A percentile compares a stretch with the other conserved stretches of the same genome.
phyloP scores from a whole-genome alignment of 2,329 filamentous ascomycete species.

The Fusarium irregulare region DNA sequence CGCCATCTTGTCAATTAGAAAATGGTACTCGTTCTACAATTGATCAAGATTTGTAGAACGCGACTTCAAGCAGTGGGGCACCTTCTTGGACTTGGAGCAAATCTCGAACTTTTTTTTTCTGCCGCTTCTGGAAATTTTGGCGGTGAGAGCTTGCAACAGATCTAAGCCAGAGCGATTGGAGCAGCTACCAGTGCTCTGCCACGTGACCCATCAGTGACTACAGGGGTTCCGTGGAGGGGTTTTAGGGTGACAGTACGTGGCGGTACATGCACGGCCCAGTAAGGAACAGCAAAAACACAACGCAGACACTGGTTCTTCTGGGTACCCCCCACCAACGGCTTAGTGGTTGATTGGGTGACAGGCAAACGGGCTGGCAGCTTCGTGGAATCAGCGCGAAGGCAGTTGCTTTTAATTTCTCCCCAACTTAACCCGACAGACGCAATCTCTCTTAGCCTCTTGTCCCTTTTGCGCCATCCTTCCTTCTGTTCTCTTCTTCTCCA shows the following conservation, averaged over 20 bases:
- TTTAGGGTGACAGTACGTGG: slow-evolving; percentile 25
- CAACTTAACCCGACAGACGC: slow-evolving; percentile 40
- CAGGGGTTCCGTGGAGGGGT: slow-evolving; percentile 14
- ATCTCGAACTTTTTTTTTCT: slow-evolving; percentile 49
- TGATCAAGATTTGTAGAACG: slow-evolving; percentile 38
- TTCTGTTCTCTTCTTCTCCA: slow-evolving; percentile 5
- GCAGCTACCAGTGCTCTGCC: neutral
- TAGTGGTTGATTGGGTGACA: slow-evolving; percentile 49
- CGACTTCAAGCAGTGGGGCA: slow-evolving; percentile 37
- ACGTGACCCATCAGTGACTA: slow-evolving; percentile 31
- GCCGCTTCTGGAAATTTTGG: slow-evolving; percentile 49
- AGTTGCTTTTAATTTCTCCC: slow-evolving; percentile 47
- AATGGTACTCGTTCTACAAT: slow-evolving; percentile 4
- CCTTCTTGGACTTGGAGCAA: slow-evolving; percentile 18
- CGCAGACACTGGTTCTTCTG: slow-evolving; percentile 27
- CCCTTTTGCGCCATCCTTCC: slow-evolving; percentile 19
- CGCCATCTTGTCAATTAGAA: slow-evolving; percentile 54
- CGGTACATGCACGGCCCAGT: slow-evolving; percentile 18
- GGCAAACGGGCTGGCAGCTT: slow-evolving; percentile 38
- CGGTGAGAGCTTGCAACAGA: slow-evolving; percentile 43
- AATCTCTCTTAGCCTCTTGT: slow-evolving; percentile 36
- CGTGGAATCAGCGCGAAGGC: slow-evolving; percentile 44
- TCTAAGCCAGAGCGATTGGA: neutral
- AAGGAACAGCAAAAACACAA: slow-evolving; percentile 23
- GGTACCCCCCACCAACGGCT: slow-evolving; percentile 44